Evolutionary conservation across 257 asterid genomes (phyloP), one percentile per base, ranked within the genome.

Genomic region (Capsicum baccatum): DNA sequence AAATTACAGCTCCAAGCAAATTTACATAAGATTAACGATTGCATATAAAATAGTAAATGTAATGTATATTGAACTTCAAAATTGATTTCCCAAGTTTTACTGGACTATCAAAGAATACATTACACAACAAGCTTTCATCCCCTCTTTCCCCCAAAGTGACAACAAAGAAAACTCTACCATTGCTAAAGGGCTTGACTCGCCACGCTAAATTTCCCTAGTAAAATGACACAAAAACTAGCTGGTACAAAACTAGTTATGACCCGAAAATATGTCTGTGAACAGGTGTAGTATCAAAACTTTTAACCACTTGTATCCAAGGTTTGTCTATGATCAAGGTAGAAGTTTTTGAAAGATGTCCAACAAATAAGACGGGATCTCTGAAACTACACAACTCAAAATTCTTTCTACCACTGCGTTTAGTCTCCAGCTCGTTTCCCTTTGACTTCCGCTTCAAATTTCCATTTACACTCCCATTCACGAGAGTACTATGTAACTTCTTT

Each of bases 211-310:
- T 82, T 88, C 70, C 83, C 87, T 74, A 76, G 60, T 74, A 42
- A 39, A 85, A 67, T 56, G 68, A 74, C 59, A 82, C 66, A 80
- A 59, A 64, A 86, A 87, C 73, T 16, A 82, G 68, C 88, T 79
- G 83, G 48, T 9, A 62, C 14, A 8, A 71, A 17, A 44, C 58
- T 57, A 64, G 81, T 88, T 87, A 97, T 83, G 97, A 91, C 88
- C 99, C 99, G 78, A 68, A 97, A 50, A 95, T 90, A 88, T 95
- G 97, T 91, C 94, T 95, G 90, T 97, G 98, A 89, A 97, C 94
- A 83, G 99, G 99, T 83, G 88, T 88, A 62, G 94, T 50, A 67
- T 93, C 98, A n/a, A 97, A 93, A 82, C 90, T 62, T 87, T 89
- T 88, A 73, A 92, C 92, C 39, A 94, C 99, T 87, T 89, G 87